phyloP scores from a whole-genome alignment of 2,329 filamentous ascomycete genomes.

The Apiospora kogelbergensis region DNA sequence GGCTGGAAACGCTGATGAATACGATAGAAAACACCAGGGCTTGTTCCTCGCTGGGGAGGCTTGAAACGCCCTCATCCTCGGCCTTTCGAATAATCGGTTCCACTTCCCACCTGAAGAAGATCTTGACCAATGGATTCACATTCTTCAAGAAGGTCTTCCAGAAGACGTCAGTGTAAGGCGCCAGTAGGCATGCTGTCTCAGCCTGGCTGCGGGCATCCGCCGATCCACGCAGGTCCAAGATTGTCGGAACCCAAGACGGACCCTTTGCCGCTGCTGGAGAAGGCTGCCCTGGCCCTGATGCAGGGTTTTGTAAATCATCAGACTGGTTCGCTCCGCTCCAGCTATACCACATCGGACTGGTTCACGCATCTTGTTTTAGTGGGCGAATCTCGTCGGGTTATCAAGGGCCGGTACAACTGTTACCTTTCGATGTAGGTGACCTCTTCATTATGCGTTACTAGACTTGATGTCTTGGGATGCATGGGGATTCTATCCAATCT shows the following conservation, averaged over 20 bases:
- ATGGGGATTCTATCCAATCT: background rate
- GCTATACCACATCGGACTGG: background rate
- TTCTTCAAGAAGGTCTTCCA: background rate
- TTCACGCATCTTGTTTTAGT: background rate
- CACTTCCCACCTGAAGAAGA: conserved; percentile 1
- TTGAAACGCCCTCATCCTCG: background rate
- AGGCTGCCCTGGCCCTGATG: background rate
- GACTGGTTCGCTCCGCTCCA: background rate
- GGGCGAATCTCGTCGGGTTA: background rate
- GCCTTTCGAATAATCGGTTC: background rate
- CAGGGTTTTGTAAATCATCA: background rate
- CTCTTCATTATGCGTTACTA: background rate
- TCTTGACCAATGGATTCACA: background rate
- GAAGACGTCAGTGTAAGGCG: background rate
- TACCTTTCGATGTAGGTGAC: conserved; percentile 1
- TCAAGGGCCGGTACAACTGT: background rate
- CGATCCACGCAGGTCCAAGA: background rate
- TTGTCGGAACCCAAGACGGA: background rate
- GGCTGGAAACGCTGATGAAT: background rate
- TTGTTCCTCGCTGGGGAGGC: background rate
- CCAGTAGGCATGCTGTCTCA: background rate
- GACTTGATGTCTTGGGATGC: background rate
- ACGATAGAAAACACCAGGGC: background rate
- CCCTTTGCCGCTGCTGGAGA: background rate
- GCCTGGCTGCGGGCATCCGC: background rate